Conservation (phyloP, 179 eudicot genomes). For the Nepenthes alata region DNA sequence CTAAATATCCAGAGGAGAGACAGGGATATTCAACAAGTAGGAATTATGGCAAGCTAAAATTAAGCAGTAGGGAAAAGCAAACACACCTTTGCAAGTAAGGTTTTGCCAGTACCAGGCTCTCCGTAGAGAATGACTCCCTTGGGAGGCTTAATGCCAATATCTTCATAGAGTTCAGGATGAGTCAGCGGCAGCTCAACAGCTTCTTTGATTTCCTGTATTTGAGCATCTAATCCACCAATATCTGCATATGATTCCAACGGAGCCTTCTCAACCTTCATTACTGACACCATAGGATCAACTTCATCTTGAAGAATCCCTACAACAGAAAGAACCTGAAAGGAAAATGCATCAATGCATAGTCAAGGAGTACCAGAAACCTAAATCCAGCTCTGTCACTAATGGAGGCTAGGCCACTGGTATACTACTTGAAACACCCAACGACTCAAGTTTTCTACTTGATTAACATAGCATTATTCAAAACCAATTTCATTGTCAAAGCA, state of each 20-base stretch:
- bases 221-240: conserved; percentile 90
- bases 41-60: too few species aligned
- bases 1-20: too few species aligned
- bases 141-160: conserved; percentile 93
- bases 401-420: too few species aligned
- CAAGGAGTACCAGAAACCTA: background rate
- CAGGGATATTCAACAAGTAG: too few species aligned
- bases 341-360: background rate
- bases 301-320: conserved; percentile 95
- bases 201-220: conserved; percentile 94
- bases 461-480: too few species aligned
- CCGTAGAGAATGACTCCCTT: conserved; percentile 95
- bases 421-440: background rate
- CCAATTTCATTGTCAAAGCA: too few species aligned
- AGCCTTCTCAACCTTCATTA: conserved; percentile 97
- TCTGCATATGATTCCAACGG: conserved; percentile 95
- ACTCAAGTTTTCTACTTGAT: background rate
- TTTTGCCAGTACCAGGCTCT: conserved; percentile 97
- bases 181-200: conserved; percentile 95
- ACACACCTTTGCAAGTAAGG: conserved; percentile 84
- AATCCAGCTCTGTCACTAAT: too few species aligned
- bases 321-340: conserved; percentile 77
- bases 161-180: conserved; percentile 96
- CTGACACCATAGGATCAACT: conserved; percentile 97
- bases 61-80: too few species aligned